Base-by-base conservation (phyloP, 257 asterid genomes). In the Cordia subcordata region DNA sequence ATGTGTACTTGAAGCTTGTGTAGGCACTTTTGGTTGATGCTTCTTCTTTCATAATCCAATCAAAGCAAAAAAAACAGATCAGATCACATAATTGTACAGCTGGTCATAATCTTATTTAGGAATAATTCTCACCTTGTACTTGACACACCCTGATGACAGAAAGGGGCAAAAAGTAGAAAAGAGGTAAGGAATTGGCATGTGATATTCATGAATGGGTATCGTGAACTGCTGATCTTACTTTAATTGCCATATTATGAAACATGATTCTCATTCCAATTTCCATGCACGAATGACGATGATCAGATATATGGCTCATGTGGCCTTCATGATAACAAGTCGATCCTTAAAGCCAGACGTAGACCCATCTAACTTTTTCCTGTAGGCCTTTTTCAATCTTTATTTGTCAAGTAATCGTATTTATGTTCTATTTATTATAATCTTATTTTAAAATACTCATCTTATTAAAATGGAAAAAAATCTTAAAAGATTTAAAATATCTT, bases 41-140 rank as follows among this genome's bases (percentile, higher is more conserved):
- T 65, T 64, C n/a, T 64, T 38, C 10, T 65, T 38, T 57, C 50
- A 18, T 14, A 40, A 18, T 58, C 21, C 22, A 65, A 65, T 55
- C 22, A 56, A 11, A 21, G 32, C 53, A 19, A 45, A 47, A 60
- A 37, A 27, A 21, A 35, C 46, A 17, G n/a, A n/a, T n/a, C 13
- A 58, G 66, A 67, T 58, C n/a, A n/a, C n/a, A n/a, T n/a, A n/a
- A n/a, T n/a, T 57, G n/a, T 45, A 27, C 52, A 53, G 57, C 72
- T 59, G 32, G 33, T 19, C 40, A 32, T 49, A 56, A 45, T 18
- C 49, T 21, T 66, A 59, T 67, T 59, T 27, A 51, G 53, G 65
- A 44, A n/a, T n/a, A n/a, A n/a, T 67, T 58, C 53, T 51, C 51
- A 10, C 10, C 49, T 32, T 54, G 61, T 16, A 12, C 13, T 11